A percentile compares a stretch with the other conserved stretches of the same genome.
phyloP scores from a whole-genome alignment of 805 yeast species.

The Wickerhamomyces rabaulensis region DNA sequence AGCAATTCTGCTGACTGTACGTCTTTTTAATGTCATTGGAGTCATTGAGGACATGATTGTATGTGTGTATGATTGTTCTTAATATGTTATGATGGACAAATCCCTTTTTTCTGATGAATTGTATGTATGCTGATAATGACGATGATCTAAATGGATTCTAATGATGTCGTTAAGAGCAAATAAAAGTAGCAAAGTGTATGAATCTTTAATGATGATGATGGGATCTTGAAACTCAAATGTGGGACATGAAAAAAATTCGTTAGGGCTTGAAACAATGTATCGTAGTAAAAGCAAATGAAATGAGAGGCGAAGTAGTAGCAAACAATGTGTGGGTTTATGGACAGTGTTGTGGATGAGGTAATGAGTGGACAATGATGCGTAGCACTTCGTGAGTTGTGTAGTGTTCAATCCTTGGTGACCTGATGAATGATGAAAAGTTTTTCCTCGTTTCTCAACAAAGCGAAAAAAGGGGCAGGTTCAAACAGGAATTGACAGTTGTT shows the following conservation, averaged over 20 bases:
- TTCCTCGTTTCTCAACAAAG: neutral
- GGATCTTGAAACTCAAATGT: neutral
- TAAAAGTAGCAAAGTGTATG: neutral
- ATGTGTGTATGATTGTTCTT: neutral
- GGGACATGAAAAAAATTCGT: neutral
- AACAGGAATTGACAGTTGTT: neutral
- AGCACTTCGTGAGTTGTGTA: neutral
- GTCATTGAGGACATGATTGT: conserved; percentile 12
- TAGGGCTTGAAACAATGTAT: neutral
- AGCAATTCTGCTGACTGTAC: conserved; percentile 17
- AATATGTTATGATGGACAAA: neutral
- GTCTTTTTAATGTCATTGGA: conserved; percentile 21
- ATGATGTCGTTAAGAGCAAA: neutral
- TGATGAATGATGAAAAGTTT: neutral
- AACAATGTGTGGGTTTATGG: neutral
- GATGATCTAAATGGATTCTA: neutral
- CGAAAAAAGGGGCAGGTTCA: neutral
- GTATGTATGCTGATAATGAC: neutral
- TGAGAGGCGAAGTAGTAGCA: neutral
- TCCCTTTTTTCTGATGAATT: too few species aligned
- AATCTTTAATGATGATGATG: neutral
- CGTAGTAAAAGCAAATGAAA: neutral
- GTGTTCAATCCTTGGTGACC: neutral
- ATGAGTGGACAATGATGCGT: neutral
- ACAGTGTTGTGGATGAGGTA: neutral